These are phyloP conservation scores for Aristolochia contorta DNA, from an alignment of 164 flowering plant species.

Conservation along the genomic window DNA sequence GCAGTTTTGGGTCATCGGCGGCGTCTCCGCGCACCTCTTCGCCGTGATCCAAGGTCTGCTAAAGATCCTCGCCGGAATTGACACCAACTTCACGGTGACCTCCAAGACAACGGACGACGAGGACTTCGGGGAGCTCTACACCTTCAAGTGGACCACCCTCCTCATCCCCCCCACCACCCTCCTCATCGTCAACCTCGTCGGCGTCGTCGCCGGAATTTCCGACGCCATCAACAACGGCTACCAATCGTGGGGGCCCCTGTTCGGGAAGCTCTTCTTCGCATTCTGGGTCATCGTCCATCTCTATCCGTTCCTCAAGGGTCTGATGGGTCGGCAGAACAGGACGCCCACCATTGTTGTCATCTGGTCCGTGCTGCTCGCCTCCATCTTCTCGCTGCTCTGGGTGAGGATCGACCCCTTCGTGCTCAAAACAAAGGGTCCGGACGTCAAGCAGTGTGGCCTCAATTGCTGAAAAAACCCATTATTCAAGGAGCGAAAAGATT, in stretches of 20 bases:
- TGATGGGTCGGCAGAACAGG: conserved; percentile 83
- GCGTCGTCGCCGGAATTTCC: conserved; percentile 83
- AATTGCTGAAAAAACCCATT: conserved; percentile 37
- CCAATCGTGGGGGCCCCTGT: conserved; percentile 76
- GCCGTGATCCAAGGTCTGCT: conserved; percentile 77
- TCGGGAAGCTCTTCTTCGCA: conserved; percentile 77
- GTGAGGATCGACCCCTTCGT: conserved; percentile 87
- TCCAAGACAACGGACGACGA: conserved; percentile 70
- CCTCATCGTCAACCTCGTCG: conserved; percentile 67
- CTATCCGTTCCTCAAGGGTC: conserved; percentile 87
- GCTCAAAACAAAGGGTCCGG: conserved; percentile 75
- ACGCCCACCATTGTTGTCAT: conserved; percentile 87
- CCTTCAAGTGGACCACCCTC: conserved; percentile 83
- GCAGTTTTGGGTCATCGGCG: conserved; percentile 92
- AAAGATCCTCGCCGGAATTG: conserved; percentile 67
- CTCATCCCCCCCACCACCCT: conserved; percentile 83
- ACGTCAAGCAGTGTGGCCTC: conserved; percentile 62
- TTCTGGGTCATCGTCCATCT: conserved; percentile 88
- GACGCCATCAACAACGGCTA: conserved; percentile 87
- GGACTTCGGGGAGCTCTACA: conserved; percentile 66
- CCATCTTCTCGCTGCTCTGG: conserved; percentile 89
- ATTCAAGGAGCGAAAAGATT: too few species aligned
- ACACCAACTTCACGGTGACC: conserved; percentile 78
- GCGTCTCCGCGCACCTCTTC: conserved; percentile 71
- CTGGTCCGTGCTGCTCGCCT: conserved; percentile 82